These are phyloP conservation scores for Crassisporium funariophilum DNA, from an alignment of 768 basidiomycete species.

Conservation along the genomic window DNA sequence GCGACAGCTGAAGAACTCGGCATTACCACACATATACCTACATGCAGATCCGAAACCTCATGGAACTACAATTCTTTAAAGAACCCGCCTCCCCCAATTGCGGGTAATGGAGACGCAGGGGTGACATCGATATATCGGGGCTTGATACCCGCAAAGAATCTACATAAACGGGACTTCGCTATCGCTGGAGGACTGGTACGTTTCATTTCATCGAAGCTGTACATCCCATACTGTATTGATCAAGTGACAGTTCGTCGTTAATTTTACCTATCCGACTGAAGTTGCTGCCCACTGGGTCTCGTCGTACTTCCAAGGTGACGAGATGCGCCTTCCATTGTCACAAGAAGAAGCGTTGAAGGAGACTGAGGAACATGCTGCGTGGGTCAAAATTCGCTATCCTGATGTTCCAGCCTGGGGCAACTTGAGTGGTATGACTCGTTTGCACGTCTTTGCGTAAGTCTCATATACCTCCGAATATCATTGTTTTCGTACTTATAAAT, in stretches of 20 bases:
- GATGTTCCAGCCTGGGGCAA: conserved; percentile 45
- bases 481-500: background rate
- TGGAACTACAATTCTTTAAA: conserved; percentile 40
- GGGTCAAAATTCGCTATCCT: conserved; percentile 56
- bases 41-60: conserved; percentile 2
- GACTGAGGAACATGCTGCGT: conserved; percentile 46
- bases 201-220: conserved; percentile 1
- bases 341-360: conserved; percentile 43
- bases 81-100: conserved; percentile 37
- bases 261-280: conserved; percentile 54
- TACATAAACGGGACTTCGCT: conserved; percentile 55
- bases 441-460: conserved; percentile 56
- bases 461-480: background rate
- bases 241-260: conserved; percentile 47
- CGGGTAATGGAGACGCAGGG: conserved; percentile 34
- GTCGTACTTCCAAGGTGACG: conserved; percentile 56
- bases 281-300: conserved; percentile 63
- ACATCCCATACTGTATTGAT: background rate
- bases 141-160: conserved; percentile 59
- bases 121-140: conserved; percentile 56
- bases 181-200: conserved; percentile 61
- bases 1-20: conserved; percentile 52
- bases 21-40: conserved; percentile 37
- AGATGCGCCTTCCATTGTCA: conserved; percentile 47
- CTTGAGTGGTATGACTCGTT: conserved; percentile 47